Conservation (phyloP, 345 rosid genomes). For the Rhodomyrtus tomentosa region DNA sequence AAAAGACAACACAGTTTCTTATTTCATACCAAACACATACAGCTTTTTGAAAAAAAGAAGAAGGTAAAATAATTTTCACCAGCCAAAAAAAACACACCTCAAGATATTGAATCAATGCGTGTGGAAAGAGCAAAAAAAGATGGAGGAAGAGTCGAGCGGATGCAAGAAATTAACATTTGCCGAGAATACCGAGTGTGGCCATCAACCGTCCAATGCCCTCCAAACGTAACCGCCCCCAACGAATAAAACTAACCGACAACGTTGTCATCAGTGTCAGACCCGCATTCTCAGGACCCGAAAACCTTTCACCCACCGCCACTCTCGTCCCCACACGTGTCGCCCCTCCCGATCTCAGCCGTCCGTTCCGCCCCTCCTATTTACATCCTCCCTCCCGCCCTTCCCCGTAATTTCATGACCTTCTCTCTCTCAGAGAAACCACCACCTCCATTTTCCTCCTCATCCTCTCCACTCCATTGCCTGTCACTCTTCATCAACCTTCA, state of each 20-base stretch:
- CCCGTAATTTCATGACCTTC: not conserved
- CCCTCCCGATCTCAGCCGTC: not conserved
- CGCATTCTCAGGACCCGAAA: not conserved
- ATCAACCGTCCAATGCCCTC: not conserved
- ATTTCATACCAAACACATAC: not conserved
- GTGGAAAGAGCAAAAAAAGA: not conserved
- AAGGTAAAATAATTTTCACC: not conserved
- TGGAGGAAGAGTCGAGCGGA: not conserved
- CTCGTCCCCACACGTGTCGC: slow-evolving; percentile 2
- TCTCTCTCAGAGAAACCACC: slow-evolving; percentile 4
- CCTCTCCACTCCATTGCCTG: not conserved
- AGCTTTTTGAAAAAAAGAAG: rapidly evolving
- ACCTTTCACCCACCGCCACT: not conserved
- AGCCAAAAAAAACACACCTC: not conserved
- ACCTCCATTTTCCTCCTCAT: slow-evolving; percentile 4
- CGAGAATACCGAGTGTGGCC: not conserved
- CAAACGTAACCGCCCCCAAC: not conserved
- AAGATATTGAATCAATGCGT: not conserved
- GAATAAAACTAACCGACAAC: slow-evolving; percentile 3
- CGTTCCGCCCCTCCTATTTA: not conserved
- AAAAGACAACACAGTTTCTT: not conserved
- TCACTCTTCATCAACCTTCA: not conserved
- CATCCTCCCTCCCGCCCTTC: not conserved
- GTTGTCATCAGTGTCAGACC: slow-evolving; percentile 4
- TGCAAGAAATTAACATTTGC: not conserved